Percentiles rank a stretch among this genome's conserved stretches.
These are phyloP conservation scores for Agaricales sp. DNA, from an alignment of 1,284 basidiomycete species.

Conservation along the genomic window DNA sequence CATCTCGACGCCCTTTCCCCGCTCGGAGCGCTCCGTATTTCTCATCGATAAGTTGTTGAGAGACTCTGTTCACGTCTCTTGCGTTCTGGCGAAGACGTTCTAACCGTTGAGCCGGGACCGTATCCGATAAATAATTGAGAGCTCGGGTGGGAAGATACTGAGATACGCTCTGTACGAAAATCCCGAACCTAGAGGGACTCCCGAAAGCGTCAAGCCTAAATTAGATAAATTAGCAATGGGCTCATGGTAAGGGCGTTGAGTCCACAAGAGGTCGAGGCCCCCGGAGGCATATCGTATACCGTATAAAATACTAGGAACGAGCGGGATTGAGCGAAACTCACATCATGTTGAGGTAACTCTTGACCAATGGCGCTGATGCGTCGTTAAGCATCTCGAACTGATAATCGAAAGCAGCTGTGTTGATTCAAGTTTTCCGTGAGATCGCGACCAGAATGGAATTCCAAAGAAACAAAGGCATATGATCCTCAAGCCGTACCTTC, in stretches of 20 bases:
- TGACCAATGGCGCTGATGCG: conserved; percentile 16
- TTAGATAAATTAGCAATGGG: too few relatives aligned
- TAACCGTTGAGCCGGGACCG: conserved; percentile 25
- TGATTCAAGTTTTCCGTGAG: background rate
- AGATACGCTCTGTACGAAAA: conserved; percentile 19
- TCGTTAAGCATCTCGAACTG: conserved; percentile 20
- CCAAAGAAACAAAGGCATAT: too few relatives aligned
- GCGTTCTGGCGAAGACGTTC: conserved; percentile 23
- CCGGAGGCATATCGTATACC: too few relatives aligned
- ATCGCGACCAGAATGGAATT: background rate
- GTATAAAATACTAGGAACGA: too few relatives aligned
- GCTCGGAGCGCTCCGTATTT: conserved; percentile 25
- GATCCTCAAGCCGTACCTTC: conserved; percentile 25
- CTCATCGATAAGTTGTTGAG: conserved; percentile 27
- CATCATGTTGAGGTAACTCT: conserved; percentile 21
- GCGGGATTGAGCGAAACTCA: conserved; percentile 7
- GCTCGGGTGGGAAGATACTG: conserved; percentile 17
- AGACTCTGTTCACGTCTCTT: conserved; percentile 27
- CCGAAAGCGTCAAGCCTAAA: conserved; percentile 12
- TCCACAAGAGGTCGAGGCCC: too few relatives aligned
- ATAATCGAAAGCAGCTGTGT: conserved; percentile 25
- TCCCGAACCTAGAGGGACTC: conserved; percentile 7
- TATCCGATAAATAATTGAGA: conserved; percentile 25
- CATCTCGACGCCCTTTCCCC: conserved; percentile 23
- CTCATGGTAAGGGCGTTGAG: too few relatives aligned